Percentiles rank a stretch among this genome's conserved stretches.
phyloP scores from a whole-genome alignment of 495 filamentous ascomycete species.

The Tuber borchii region DNA sequence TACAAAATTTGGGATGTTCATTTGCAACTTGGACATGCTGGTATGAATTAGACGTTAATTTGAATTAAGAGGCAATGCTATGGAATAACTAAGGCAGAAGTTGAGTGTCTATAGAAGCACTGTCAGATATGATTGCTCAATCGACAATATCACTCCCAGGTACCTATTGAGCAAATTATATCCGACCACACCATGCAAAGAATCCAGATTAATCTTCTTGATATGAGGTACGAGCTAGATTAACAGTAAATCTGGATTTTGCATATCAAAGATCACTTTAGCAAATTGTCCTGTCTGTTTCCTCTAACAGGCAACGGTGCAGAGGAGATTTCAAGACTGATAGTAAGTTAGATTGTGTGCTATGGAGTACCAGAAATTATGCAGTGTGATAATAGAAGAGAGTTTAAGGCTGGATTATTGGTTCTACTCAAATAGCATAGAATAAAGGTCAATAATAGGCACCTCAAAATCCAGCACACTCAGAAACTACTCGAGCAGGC shows the following conservation, averaged over 20 bases:
- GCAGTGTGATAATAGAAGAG: conserved; percentile 23
- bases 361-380: conserved; percentile 17
- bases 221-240: neutral
- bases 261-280: conserved; percentile 36
- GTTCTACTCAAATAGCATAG: conserved; percentile 9
- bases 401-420: conserved; percentile 21
- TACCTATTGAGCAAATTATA: neutral
- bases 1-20: no score
- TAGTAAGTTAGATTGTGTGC: no score
- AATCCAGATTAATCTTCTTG: neutral
- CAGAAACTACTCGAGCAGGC: conserved; percentile 21
- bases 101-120: no score
- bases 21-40: no score
- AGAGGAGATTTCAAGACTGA: neutral
- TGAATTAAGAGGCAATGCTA: no score
- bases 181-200: neutral
- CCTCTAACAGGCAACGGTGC: conserved; percentile 6
- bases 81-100: no score
- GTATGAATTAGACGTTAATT: no score
- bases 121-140: no score
- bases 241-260: conserved; percentile 10
- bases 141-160: no score
- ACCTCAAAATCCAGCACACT: neutral
- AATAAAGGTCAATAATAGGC: conserved; percentile 24
- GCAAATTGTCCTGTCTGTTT: conserved; percentile 14